Percentiles rank a stretch among this genome's conserved stretches.
phyloP scores from a whole-genome alignment of 495 filamentous ascomycete species.

The Lophiostoma macrostomum region DNA sequence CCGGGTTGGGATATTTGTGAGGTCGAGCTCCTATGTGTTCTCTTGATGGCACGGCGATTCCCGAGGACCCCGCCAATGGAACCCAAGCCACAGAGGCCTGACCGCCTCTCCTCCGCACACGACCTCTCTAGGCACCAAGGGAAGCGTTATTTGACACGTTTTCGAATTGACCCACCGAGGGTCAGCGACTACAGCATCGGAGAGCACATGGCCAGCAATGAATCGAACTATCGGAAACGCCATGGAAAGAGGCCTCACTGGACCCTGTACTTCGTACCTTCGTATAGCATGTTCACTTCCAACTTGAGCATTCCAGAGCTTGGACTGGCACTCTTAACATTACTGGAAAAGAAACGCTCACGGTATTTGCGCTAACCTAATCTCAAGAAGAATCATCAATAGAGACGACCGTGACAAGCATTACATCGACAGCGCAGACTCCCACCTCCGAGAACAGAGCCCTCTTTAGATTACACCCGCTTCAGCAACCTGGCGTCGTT shows the following conservation, averaged over 20 bases:
- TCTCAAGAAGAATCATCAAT: conserved; percentile 4
- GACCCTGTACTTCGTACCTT: no score
- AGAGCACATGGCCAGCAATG: no score
- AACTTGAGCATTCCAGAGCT: no score
- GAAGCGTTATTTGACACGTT: no score
- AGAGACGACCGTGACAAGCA: conserved; percentile 15
- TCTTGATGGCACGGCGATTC: conserved; percentile 18
- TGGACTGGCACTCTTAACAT: no score
- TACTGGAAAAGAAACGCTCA: neutral
- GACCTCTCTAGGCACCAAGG: no score
- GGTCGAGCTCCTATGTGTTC: conserved; percentile 25
- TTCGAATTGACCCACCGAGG: no score
- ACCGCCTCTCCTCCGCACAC: no score
- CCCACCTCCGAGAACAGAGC: neutral
- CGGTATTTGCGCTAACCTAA: conserved; percentile 1
- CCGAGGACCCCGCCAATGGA: conserved; percentile 8
- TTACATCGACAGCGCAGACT: neutral
- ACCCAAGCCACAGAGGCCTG: no score
- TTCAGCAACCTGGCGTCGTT: conserved; percentile 20
- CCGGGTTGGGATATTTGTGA: conserved; percentile 2
- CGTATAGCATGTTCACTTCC: no score
- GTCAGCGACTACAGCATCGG: neutral
- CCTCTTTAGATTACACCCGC: conserved; percentile 18
- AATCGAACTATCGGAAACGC: no score
- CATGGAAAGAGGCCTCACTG: no score